A percentile compares a stretch with the other conserved stretches of the same genome.
Conservation (phyloP, 306 rosid genomes). For the Chamaecrista fasciculata region DNA sequence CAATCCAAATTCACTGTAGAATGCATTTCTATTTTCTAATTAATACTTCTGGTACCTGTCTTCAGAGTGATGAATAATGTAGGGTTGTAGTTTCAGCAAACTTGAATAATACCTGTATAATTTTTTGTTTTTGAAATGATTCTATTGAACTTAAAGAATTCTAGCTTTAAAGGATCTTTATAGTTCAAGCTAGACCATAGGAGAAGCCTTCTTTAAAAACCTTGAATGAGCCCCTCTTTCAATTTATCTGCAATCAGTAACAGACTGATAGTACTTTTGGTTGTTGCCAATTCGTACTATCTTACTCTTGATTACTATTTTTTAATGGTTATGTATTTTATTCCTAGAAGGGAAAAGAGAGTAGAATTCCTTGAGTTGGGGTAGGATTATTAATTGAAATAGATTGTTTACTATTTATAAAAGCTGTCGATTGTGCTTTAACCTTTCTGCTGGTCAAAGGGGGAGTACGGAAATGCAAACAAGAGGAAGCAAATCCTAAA, state of each 20-base stretch:
- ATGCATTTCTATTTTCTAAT: neutral
- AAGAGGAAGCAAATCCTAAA: neutral
- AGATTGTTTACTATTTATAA: neutral
- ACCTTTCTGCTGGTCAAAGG: conserved; percentile 5
- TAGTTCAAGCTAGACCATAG: neutral
- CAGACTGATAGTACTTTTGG: neutral
- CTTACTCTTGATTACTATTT: neutral
- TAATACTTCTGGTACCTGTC: neutral
- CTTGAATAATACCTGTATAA: neutral
- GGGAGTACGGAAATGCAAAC: neutral
- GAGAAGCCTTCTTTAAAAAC: conserved; percentile 5
- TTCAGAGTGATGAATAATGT: neutral
- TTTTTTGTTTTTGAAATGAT: neutral
- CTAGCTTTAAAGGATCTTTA: neutral
- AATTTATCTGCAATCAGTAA: neutral
- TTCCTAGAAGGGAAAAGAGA: neutral
- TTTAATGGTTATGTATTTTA: conserved; percentile 17
- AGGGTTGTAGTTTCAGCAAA: neutral
- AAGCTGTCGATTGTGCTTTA: neutral
- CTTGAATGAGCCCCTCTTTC: neutral
- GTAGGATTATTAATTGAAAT: neutral
- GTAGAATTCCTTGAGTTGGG: conserved; percentile 1
- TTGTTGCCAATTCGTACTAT: neutral
- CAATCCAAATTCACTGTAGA: neutral
- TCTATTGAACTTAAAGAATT: neutral